Evolutionary conservation across 257 asterid species (phyloP), one percentile per base, ranked within the genome.

Genomic region (Ilex aquifolium): DNA sequence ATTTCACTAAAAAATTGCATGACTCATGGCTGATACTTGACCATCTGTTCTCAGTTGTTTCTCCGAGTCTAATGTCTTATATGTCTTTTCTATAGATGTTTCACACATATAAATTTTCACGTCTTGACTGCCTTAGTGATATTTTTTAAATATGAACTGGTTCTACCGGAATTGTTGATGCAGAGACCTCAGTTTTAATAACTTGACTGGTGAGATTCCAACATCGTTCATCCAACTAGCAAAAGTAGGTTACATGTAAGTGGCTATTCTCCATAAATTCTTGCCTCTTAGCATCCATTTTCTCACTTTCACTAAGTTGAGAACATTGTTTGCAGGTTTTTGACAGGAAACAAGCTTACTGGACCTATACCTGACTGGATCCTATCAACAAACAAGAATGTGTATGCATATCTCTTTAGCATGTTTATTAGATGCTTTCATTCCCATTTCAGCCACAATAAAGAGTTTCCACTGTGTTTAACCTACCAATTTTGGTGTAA

Each of bases 111-210:
- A 21, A 36, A 8, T 36, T 36, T 36, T 36, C 42, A 36, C 42
- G 27, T 21, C 27, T 16, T 11, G 36, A 51, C 15, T 56, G 30
- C 17, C 8, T 36, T 36, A 36, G 42, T 36, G 42, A 4, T 36
- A 4, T 8, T 36, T 36, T 36, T 36, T 36, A 4, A 59, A 21
- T 58, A 6, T 52, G 16, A 10, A 14, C 12, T 11, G 13, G 48
- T 46, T 36, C 42, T 36, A 8, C 8, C 8, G 8, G 42, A 36
- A 36, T 67, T 69, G 62, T 61, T 60, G 57, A 60, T 80, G 68
- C 60, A 90, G 98, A 81, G 98, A 88, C 78, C 86, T 91, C 57
- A 83, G 95, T 80, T 91, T 81, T 71, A 91, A 91, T 66, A 76
- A 82, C 65, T 76, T 91, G 81, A 75, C 76, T 52, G 96, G 93